Conservation (phyloP, 129 eudicot species). For the Arctium lappa region DNA sequence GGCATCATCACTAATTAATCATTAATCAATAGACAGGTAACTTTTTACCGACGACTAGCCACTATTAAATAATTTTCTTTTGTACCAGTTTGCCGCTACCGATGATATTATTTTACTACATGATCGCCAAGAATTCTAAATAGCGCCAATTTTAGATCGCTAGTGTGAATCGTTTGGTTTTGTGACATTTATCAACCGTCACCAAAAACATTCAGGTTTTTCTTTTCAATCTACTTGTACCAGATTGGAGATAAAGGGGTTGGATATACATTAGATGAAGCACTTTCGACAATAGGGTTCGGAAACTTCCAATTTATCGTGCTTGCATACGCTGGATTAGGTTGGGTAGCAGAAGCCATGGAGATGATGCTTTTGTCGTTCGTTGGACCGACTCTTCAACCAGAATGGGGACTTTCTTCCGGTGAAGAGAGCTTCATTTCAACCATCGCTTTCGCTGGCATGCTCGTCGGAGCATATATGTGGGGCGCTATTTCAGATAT, state of each 20-base stretch:
- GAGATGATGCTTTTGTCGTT: slow-evolving; percentile 68
- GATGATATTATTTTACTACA: no score
- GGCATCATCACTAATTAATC: no score
- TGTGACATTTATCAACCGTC: neutral
- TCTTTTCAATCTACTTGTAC: slow-evolving; percentile 3
- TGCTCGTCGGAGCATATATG: slow-evolving; percentile 57
- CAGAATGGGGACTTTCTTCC: slow-evolving; percentile 56
- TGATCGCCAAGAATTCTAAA: no score
- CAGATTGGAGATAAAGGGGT: slow-evolving; percentile 35
- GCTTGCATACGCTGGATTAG: slow-evolving; percentile 57
- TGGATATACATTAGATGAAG: slow-evolving; percentile 47
- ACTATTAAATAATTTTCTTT: neutral
- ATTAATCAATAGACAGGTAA: no score
- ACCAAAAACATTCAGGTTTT: neutral
- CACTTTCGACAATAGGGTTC: slow-evolving; percentile 43
- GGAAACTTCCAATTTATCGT: slow-evolving; percentile 53
- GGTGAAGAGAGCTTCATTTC: slow-evolving; percentile 54
- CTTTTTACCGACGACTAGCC: no score
- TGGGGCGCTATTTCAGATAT: slow-evolving; percentile 56
- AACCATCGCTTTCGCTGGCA: slow-evolving; percentile 55
- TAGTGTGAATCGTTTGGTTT: neutral
- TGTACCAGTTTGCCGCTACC: neutral
- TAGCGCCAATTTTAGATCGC: no score
- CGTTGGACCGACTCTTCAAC: slow-evolving; percentile 52
- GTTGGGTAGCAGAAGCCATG: slow-evolving; percentile 64